phyloP scores from a whole-genome alignment of 2,329 filamentous ascomycete species.

The Alternaria longipes region DNA sequence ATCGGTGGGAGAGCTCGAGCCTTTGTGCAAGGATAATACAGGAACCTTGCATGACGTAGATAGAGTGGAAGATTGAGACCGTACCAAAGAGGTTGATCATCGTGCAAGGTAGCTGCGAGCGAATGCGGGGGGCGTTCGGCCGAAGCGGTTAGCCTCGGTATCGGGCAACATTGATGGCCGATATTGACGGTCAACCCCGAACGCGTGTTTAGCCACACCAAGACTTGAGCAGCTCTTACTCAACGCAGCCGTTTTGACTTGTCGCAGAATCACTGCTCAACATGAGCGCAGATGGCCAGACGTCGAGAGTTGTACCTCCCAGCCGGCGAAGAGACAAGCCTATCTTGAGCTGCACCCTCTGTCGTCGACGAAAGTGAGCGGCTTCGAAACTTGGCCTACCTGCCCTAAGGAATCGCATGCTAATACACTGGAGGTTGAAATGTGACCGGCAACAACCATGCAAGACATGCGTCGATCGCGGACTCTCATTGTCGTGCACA shows the following conservation, averaged over 20 bases:
- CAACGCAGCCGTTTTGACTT: background rate
- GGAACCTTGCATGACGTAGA: background rate
- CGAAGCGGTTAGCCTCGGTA: slow-evolving; percentile 6
- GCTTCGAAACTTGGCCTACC: background rate
- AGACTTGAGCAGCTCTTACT: background rate
- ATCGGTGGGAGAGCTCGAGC: no score
- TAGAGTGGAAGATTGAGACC: background rate
- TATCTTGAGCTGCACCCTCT: slow-evolving; percentile 42
- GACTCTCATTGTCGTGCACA: slow-evolving; percentile 47
- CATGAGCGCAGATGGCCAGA: slow-evolving; percentile 33
- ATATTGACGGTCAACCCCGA: background rate
- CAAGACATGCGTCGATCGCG: slow-evolving; percentile 49
- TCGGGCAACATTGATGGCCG: background rate
- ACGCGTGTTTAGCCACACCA: background rate
- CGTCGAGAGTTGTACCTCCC: slow-evolving; percentile 35
- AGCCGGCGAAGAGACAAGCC: slow-evolving; percentile 45
- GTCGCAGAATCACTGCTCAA: background rate
- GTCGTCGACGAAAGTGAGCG: slow-evolving; percentile 39
- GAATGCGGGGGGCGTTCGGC: background rate
- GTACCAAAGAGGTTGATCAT: background rate
- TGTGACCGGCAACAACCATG: slow-evolving; percentile 51
- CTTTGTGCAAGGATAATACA: background rate
- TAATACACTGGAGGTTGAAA: slow-evolving; percentile 35
- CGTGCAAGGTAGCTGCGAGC: background rate
- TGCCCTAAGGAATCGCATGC: background rate